Base-by-base conservation (phyloP, 345 rosid genomes). In the Trapa incisa region DNA sequence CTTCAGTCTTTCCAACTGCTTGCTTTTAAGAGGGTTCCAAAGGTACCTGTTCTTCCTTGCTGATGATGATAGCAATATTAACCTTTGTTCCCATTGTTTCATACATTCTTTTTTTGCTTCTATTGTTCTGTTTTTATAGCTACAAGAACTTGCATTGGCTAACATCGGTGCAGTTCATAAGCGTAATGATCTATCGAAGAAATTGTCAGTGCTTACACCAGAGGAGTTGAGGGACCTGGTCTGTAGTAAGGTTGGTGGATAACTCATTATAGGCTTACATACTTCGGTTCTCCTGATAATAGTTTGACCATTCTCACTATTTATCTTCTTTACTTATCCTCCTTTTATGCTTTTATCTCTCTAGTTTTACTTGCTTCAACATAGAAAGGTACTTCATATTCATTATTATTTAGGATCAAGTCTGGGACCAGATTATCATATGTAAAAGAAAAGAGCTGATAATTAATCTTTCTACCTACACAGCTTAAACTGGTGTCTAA, bases 401-500 rank as follows among this genome's bases (percentile, higher is more conserved):
- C 63, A 22, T 57, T 57, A 5, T 57, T 58, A n/a, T 35, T 58
- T 58, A 7, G 14, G 4, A 2, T 33, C 33, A 14, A 58, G 37
- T 32, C 3, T 58, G 8, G 32, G 13, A 58, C 38, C 63, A 32
- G 38, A 8, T 58, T 16, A 58, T 32, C 11, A 50, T 16, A 11
- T 58, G 37, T 16, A 33, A 10, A 58, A 35, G 4, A 1, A 54
- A 32, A 10, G 37, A 15, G 63, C 63, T 58, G 37, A 58, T 3
- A 35, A 9, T 10, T 5, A 37, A 4, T 56, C 63, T 70, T 48
- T 68, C 66, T 66, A 63, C 62, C 67, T 70, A 58, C 74, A 73
- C 85, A 94, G 99, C 97, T 94, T 75, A 94, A 91, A 80, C 80
- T 94, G 75, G 86, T 89, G 64, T 86, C 96, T 5, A 76, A 78